These are phyloP conservation scores for Grammothele lineata DNA, from an alignment of 768 basidiomycete species.

Conservation along the genomic window DNA sequence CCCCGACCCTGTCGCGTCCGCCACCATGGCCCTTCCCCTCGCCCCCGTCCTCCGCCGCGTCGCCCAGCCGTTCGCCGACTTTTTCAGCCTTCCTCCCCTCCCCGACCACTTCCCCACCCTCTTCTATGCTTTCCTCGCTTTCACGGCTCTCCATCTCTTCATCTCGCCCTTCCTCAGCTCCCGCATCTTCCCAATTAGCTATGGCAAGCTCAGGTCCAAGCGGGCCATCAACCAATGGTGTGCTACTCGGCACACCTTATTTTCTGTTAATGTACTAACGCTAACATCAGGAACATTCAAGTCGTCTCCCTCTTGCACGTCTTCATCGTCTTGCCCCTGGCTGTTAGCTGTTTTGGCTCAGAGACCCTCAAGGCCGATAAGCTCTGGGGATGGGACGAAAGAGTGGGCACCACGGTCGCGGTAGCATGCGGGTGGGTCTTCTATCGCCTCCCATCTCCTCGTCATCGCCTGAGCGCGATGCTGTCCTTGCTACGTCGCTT, in stretches of 20 bases:
- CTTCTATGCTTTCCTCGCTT: constrained; percentile 49
- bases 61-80: constrained; percentile 18
- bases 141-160: constrained; percentile 53
- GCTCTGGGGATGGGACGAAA: constrained; percentile 71
- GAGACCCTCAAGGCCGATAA: constrained; percentile 52
- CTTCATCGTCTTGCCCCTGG: constrained; percentile 59
- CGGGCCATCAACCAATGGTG: constrained; percentile 61
- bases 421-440: constrained; percentile 62
- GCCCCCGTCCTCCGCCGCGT: constrained; percentile 16
- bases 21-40: constrained; percentile 12
- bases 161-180: constrained; percentile 52
- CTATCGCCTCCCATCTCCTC: not conserved
- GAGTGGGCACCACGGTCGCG: constrained; percentile 54
- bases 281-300: constrained; percentile 53
- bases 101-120: constrained; percentile 52
- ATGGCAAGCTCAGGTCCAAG: constrained; percentile 39
- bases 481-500: not conserved
- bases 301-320: constrained; percentile 74
- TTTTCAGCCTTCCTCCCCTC: constrained; percentile 51
- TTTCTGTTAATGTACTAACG: not conserved
- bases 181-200: constrained; percentile 44
- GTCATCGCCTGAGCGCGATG: not conserved
- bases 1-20: not conserved
- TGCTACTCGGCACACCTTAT: constrained; percentile 16
- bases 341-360: constrained; percentile 48